These are phyloP conservation scores for Aegle marmelos DNA, from an alignment of 345 rosid genomes.

Conservation along the genomic window DNA sequence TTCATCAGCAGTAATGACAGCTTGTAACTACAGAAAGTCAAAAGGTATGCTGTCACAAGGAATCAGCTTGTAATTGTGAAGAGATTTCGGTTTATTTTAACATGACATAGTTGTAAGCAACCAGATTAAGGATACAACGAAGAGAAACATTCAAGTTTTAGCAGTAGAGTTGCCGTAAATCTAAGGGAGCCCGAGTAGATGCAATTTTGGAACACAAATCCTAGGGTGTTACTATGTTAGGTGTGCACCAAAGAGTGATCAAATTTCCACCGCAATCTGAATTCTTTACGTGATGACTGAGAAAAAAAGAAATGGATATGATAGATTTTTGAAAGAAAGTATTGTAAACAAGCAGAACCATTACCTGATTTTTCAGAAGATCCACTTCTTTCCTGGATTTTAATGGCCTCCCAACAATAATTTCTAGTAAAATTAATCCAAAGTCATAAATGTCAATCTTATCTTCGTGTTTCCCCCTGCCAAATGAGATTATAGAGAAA, in stretches of 20 bases:
- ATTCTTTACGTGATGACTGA: background rate
- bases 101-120: too few relatives aligned
- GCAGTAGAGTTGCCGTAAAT: background rate
- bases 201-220: background rate
- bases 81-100: too few relatives aligned
- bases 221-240: background rate
- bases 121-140: too few relatives aligned
- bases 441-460: constrained; percentile 69
- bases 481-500: constrained; percentile 3
- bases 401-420: constrained; percentile 67
- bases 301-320: background rate
- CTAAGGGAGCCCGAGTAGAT: background rate
- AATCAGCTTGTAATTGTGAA: background rate
- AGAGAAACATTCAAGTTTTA: too few relatives aligned
- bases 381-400: constrained; percentile 51
- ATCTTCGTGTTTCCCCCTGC: constrained; percentile 47
- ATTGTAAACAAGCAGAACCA: background rate
- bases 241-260: too few relatives aligned
- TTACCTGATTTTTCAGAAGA: constrained; percentile 57
- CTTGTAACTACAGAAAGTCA: constrained; percentile 49
- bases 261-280: too few relatives aligned
- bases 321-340: background rate
- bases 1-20: constrained; percentile 42
- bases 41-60: background rate
- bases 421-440: constrained; percentile 85